These are phyloP conservation scores for Candida corydali DNA, from an alignment of 805 yeast genomes.

Conservation along the genomic window DNA sequence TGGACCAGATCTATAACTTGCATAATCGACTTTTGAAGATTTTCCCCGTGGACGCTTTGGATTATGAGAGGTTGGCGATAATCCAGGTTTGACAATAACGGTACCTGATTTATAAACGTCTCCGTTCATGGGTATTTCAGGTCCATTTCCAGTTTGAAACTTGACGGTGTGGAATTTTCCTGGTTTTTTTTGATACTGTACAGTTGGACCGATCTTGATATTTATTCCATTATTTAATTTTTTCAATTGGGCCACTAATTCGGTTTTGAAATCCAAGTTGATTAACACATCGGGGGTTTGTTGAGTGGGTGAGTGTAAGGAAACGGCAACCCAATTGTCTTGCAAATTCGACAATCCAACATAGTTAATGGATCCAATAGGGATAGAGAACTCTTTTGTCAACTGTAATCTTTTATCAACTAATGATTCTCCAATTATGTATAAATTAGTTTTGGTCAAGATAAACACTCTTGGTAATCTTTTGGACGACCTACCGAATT, in stretches of 20 bases:
- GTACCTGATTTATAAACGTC: conserved; percentile 87
- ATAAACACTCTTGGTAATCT: conserved; percentile 71
- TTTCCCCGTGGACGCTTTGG: conserved; percentile 70
- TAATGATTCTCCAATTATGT: conserved; percentile 69
- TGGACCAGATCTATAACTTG: conserved; percentile 36
- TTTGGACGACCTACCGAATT: conserved; percentile 89
- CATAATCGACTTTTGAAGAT: conserved; percentile 35
- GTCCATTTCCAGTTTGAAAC: conserved; percentile 50
- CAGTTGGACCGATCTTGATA: conserved; percentile 64
- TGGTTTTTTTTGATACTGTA: conserved; percentile 87
- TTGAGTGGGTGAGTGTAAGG: conserved; percentile 43
- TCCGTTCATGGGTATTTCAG: conserved; percentile 56
- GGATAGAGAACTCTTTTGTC: conserved; percentile 58
- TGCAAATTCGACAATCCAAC: conserved; percentile 71
- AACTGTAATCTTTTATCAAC: conserved; percentile 55
- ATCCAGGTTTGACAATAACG: conserved; percentile 75
- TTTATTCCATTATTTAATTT: conserved; percentile 53
- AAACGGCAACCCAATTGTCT: conserved; percentile 89
- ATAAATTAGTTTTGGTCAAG: conserved; percentile 58
- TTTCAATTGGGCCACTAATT: conserved; percentile 71
- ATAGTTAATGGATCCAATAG: conserved; percentile 54
- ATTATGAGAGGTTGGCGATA: conserved; percentile 67
- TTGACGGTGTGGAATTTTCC: conserved; percentile 78
- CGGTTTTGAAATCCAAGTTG: conserved; percentile 84
- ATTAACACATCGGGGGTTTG: conserved; percentile 73